Conservation (phyloP, 2,329 filamentous ascomycete species). For the Xylariaceae sp. region DNA sequence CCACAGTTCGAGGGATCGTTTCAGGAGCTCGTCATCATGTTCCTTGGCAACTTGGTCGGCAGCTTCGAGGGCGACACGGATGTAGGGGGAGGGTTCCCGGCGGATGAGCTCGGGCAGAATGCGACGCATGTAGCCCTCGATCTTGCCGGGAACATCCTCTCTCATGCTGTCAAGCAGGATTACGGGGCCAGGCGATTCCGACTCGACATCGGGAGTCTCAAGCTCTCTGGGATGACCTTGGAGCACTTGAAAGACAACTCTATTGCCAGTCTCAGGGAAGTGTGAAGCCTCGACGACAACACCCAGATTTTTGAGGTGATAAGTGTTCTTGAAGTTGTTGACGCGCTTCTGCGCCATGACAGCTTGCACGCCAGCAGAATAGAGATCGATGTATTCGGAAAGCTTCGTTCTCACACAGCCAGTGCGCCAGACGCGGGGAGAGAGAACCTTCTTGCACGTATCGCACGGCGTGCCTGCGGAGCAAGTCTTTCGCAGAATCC, state of each 20-base stretch:
- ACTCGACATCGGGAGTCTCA: constrained; percentile 25
- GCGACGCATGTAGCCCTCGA: constrained; percentile 54
- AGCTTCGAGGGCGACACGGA: constrained; percentile 49
- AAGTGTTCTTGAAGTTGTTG: constrained; percentile 44
- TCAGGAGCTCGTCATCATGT: constrained; percentile 46
- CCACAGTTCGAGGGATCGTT: constrained; percentile 56
- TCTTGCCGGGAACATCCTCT: constrained; percentile 51
- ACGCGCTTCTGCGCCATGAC: constrained; percentile 54
- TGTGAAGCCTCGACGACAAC: constrained; percentile 50
- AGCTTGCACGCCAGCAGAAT: constrained; percentile 56
- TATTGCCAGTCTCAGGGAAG: constrained; percentile 44
- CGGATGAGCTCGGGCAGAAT: constrained; percentile 51
- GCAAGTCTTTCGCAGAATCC: constrained; percentile 59
- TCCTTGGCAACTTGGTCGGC: constrained; percentile 37
- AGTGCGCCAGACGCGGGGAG: constrained; percentile 57
- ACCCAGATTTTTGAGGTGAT: constrained; percentile 41
- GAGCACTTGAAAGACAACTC: constrained; percentile 35
- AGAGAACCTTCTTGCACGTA: constrained; percentile 55
- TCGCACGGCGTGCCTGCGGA: constrained; percentile 56
- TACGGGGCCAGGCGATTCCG: constrained; percentile 17
- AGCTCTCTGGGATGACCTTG: constrained; percentile 29
- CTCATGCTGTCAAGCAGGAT: constrained; percentile 55
- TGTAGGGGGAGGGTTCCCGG: constrained; percentile 52
- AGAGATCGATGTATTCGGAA: constrained; percentile 54
- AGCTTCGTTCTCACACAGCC: constrained; percentile 57